These are phyloP conservation scores for Podila minutissima DNA, from an alignment of 192 early-diverging fungal species.

Conservation along the genomic window DNA sequence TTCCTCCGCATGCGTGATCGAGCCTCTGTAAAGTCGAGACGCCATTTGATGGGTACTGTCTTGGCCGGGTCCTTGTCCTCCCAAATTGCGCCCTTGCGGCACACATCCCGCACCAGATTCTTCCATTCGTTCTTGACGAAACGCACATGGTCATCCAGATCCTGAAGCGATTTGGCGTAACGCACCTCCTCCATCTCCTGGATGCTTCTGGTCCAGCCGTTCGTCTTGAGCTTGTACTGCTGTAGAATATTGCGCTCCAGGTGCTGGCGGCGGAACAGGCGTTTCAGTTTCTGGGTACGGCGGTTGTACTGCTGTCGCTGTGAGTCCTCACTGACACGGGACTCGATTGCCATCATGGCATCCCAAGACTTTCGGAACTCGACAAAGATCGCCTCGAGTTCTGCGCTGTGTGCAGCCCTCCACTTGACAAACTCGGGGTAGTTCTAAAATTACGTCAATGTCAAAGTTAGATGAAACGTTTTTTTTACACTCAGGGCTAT, in stretches of 20 bases:
- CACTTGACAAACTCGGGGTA: conserved; percentile 64
- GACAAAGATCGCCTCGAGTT: conserved; percentile 66
- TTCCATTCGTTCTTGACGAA: conserved; percentile 71
- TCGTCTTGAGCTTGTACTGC: conserved; percentile 63
- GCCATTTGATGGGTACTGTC: conserved; percentile 53
- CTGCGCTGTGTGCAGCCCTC: conserved; percentile 58
- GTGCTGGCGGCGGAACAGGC: conserved; percentile 51
- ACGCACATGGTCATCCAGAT: conserved; percentile 65
- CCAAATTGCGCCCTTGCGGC: conserved; percentile 72
- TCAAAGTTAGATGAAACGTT: neutral
- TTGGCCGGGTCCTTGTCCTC: conserved; percentile 50
- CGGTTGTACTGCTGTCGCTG: conserved; percentile 56
- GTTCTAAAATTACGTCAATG: conserved; percentile 50
- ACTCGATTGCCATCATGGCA: conserved; percentile 56
- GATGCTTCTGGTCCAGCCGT: conserved; percentile 62
- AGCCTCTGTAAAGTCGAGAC: conserved; percentile 69
- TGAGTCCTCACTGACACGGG: conserved; percentile 60
- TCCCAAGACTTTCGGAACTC: conserved; percentile 72
- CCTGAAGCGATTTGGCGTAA: conserved; percentile 66
- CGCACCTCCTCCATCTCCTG: conserved; percentile 66
- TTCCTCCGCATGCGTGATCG: conserved; percentile 53
- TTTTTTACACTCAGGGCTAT: neutral
- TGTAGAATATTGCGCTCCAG: conserved; percentile 59
- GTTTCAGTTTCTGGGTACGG: conserved; percentile 62
- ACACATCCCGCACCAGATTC: conserved; percentile 59